Evolutionary conservation across 2,329 filamentous ascomycete species (phyloP).

Genomic region (Exophiala calicioides): DNA sequence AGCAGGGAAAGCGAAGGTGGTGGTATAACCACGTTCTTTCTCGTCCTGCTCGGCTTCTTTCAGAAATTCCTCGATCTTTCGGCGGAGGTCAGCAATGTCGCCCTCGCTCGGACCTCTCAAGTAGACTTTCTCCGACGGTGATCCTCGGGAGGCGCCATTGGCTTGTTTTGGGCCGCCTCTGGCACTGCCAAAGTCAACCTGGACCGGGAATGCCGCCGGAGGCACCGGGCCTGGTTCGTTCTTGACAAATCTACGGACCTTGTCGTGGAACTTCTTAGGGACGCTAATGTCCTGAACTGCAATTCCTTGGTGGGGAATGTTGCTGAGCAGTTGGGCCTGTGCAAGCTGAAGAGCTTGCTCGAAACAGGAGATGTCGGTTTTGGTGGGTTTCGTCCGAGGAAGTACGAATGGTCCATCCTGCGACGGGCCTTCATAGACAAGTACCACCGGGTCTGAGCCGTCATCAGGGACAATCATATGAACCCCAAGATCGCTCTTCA

Average conservation of each 20-base stretch:
- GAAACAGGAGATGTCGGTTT: conserved; percentile 58
- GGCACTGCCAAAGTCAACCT: conserved; percentile 41
- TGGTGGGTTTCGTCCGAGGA: conserved; percentile 57
- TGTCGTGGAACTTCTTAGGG: conserved; percentile 52
- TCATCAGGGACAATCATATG: conserved; percentile 52
- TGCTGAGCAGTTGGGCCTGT: conserved; percentile 55
- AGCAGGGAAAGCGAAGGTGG: conserved; percentile 89
- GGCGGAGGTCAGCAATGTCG: conserved; percentile 69
- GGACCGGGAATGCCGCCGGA: conserved; percentile 57
- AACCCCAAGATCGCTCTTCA: conserved; percentile 49
- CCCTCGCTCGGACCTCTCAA: conserved; percentile 67
- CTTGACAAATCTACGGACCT: conserved; percentile 59
- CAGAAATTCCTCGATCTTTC: conserved; percentile 76
- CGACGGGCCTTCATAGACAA: conserved; percentile 52
- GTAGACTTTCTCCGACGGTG: conserved; percentile 25
- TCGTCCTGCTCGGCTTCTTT: conserved; percentile 89
- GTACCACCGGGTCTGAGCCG: conserved; percentile 46
- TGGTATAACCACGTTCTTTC: conserved; percentile 84
- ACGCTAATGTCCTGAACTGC: conserved; percentile 29
- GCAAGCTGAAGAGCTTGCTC: conserved; percentile 60
- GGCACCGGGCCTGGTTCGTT: conserved; percentile 28
- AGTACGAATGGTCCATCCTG: conserved; percentile 36
- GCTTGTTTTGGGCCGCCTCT: conserved; percentile 13
- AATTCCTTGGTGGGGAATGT: conserved; percentile 41
- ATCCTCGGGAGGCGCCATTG: conserved; percentile 16